Base-by-base conservation (phyloP, 2,329 filamentous ascomycete genomes). In the Colletotrichum chlorophyti region DNA sequence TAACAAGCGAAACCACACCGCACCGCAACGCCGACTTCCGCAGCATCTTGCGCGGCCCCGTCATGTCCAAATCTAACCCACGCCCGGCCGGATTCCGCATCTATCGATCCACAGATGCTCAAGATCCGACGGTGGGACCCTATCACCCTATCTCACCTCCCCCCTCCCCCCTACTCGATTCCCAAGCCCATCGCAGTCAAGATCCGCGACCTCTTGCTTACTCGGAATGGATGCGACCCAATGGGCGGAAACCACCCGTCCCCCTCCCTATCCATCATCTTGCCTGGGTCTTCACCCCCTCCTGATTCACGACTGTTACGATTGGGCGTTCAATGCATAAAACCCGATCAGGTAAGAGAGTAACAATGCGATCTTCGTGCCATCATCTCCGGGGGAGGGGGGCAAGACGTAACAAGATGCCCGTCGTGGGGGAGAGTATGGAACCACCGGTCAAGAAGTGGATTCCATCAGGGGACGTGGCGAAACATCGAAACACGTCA, bases 371-470 rank as follows among this genome's bases (percentile, higher is more conserved):
- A n/a, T n/a, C n/a, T n/a, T n/a, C n/a, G n/a, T n/a, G n/a, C n/a
- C n/a, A n/a, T 35, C 31, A 41, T 29, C 27, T 42, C 52, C 45
- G 35, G 21, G 10, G 21, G 14, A 11, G 37, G 23, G 15, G n/a
- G 12, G n/a, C 38, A 14, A 45, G 24, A 45, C 49, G 40, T 40
- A 45, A 17, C 29, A 21, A 37, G 27, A 24, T 41, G 24, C 26
- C 27, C 48, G 27, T 27, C 40, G 15, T 35, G n/a, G n/a, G n/a
- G n/a, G n/a, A n/a, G n/a, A n/a, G n/a, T n/a, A n/a, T n/a, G n/a
- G 14, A 38, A 29, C n/a, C 29, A 58, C 55, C 55, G 55, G 42
- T 54, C 42, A 54, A 59, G 55, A 59, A 54, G 55, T 59, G 50
- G 31, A 59, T 43, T 43, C 32, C 31, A 14, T 12, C 5, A 9